A percentile compares a stretch with the other conserved stretches of the same genome.
Evolutionary conservation across 2,329 filamentous ascomycete species (phyloP).

Genomic region (Clonostachys rhizophaga): DNA sequence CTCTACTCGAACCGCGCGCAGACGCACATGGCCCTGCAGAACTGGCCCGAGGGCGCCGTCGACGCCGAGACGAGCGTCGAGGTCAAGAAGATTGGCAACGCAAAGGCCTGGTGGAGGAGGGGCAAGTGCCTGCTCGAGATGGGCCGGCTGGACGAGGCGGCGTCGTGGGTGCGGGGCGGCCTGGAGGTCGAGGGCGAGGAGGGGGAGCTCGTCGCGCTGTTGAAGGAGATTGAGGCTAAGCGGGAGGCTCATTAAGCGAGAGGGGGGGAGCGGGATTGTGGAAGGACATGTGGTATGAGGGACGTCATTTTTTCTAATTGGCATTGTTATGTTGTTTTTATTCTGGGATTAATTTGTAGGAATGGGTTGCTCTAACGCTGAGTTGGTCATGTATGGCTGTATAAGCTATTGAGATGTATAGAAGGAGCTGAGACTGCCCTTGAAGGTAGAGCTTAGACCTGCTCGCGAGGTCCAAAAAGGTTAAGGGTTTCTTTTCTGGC

Average conservation of each 20-base stretch:
- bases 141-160: conserved; percentile 78
- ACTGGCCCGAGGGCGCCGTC: conserved; percentile 80
- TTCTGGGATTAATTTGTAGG: no score
- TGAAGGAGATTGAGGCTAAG: conserved; percentile 55
- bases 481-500: no score
- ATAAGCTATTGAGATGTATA: no score
- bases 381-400: no score
- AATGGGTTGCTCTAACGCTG: no score
- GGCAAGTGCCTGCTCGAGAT: conserved; percentile 88
- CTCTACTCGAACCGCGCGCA: conserved; percentile 87
- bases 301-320: no score
- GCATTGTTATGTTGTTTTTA: no score
- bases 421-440: no score
- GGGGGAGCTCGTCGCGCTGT: conserved; percentile 56
- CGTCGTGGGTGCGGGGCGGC: conserved; percentile 69
- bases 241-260: conserved; percentile 12
- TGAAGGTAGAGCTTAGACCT: no score
- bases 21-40: conserved; percentile 76
- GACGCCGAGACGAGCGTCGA: conserved; percentile 89
- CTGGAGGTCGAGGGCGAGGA: conserved; percentile 79
- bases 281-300: no score
- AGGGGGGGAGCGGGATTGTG: no score
- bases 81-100: conserved; percentile 79
- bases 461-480: no score
- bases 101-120: conserved; percentile 91